phyloP scores from a whole-genome alignment of 306 rosid genomes.

The Inga leiocalycina region DNA sequence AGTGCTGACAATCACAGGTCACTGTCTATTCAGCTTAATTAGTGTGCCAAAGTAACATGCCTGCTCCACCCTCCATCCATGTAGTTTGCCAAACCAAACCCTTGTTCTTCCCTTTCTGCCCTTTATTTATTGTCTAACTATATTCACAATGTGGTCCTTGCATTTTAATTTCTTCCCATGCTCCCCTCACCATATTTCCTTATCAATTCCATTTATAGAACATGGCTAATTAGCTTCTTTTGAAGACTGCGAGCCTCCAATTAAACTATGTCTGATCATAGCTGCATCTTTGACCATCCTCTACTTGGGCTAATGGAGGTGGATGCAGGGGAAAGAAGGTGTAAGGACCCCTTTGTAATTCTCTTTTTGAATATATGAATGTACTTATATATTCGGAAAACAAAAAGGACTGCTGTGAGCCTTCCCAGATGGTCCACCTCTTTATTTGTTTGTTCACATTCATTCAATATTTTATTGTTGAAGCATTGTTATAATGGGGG shows the following conservation, averaged over 20 bases:
- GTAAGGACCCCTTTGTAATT: background rate
- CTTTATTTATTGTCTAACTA: background rate
- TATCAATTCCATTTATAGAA: conserved; percentile 52
- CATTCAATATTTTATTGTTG: background rate
- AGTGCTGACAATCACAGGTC: conserved; percentile 34
- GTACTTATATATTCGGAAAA: background rate
- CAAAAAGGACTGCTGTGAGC: background rate
- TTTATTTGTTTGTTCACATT: conserved; percentile 8
- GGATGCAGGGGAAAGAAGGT: too few relatives aligned
- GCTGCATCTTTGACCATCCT: background rate
- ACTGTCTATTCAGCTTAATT: conserved; percentile 22
- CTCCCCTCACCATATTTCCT: background rate
- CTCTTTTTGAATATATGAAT: too few relatives aligned
- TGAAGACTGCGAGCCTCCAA: conserved; percentile 16
- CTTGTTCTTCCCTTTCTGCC: conserved; percentile 37
- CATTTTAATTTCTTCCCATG: background rate
- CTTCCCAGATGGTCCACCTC: conserved; percentile 30
- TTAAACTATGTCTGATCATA: background rate
- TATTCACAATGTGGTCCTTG: background rate
- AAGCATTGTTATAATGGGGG: background rate
- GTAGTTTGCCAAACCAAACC: background rate
- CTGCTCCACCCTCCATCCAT: conserved; percentile 41
- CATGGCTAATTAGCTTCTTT: conserved; percentile 52
- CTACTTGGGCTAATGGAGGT: background rate
- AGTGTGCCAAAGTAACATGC: conserved; percentile 45